Evolutionary conservation across 2,329 filamentous ascomycete genomes (phyloP).

Genomic region (Aschersonia sp.): DNA sequence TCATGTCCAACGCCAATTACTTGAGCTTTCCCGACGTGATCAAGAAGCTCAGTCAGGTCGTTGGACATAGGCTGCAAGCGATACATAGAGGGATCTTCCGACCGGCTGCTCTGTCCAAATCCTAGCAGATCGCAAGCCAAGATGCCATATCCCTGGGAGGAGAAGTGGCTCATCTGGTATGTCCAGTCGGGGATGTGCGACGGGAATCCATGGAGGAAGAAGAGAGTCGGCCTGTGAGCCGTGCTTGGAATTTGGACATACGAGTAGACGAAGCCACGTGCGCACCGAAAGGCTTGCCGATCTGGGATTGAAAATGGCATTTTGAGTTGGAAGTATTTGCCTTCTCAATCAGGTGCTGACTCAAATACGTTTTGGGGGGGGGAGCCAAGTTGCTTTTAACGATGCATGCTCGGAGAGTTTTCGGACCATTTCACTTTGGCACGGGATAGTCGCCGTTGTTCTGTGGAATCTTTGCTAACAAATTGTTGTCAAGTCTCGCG

Average conservation of each 20-base stretch:
- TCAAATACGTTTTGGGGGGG: not conserved
- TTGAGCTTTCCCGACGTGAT: constrained; percentile 13
- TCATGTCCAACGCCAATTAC: constrained; percentile 29
- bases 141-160: constrained; percentile 22
- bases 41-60: constrained; percentile 19
- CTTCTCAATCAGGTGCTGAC: not conserved
- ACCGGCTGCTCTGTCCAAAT: constrained; percentile 20
- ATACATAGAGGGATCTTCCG: constrained; percentile 13
- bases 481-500: no score
- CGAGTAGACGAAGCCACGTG: constrained; percentile 12
- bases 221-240: constrained; percentile 16
- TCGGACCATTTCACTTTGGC: constrained; percentile 6
- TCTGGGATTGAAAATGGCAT: not conserved
- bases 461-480: no score
- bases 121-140: constrained; percentile 26
- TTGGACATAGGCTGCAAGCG: constrained; percentile 15
- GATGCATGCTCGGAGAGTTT: constrained; percentile 8
- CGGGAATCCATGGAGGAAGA: constrained; percentile 34
- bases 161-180: constrained; percentile 20
- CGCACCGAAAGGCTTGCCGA: constrained; percentile 6
- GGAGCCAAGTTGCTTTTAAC: not conserved
- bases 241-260: constrained; percentile 13
- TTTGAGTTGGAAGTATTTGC: constrained; percentile 1
- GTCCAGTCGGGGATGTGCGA: constrained; percentile 29
- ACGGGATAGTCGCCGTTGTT: not conserved